Percentiles rank a stretch among this genome's conserved stretches.
Evolutionary conservation across 2,329 filamentous ascomycete genomes (phyloP).

Genomic region (Epichloe brachyelytri): DNA sequence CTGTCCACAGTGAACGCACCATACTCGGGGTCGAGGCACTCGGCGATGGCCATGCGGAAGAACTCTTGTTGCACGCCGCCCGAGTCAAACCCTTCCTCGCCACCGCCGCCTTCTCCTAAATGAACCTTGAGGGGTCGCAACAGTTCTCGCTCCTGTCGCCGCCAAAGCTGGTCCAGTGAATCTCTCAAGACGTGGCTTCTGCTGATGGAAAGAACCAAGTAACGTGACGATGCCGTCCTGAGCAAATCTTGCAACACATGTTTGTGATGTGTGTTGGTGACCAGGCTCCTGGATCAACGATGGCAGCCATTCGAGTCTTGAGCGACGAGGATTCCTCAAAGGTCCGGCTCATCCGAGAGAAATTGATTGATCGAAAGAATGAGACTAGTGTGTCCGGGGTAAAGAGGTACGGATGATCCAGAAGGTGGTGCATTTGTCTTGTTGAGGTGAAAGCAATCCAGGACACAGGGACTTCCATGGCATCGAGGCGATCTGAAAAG

Average conservation of each 20-base stretch:
- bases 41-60: constrained; percentile 70
- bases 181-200: constrained; percentile 56
- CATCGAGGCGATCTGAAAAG: constrained; percentile 63
- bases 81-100: constrained; percentile 84
- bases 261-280: constrained; percentile 45
- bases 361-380: constrained; percentile 83
- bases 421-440: constrained; percentile 55
- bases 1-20: constrained; percentile 71
- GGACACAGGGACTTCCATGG: constrained; percentile 58
- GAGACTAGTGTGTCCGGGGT: constrained; percentile 57
- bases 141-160: constrained; percentile 68
- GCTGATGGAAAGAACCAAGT: constrained; percentile 56
- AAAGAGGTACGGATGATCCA: constrained; percentile 75
- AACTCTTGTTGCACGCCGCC: constrained; percentile 96
- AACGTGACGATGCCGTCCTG: constrained; percentile 54
- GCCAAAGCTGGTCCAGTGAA: constrained; percentile 81
- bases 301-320: constrained; percentile 41
- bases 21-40: constrained; percentile 65
- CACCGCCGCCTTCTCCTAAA: constrained; percentile 66
- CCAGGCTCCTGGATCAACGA: constrained; percentile 40
- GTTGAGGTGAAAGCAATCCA: constrained; percentile 53
- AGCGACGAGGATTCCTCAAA: constrained; percentile 56
- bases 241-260: constrained; percentile 49
- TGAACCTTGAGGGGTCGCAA: constrained; percentile 79
- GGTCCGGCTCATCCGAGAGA: constrained; percentile 69